Conservation (phyloP, 148 eudicot species). For the Vaccinium vitisidaea region DNA sequence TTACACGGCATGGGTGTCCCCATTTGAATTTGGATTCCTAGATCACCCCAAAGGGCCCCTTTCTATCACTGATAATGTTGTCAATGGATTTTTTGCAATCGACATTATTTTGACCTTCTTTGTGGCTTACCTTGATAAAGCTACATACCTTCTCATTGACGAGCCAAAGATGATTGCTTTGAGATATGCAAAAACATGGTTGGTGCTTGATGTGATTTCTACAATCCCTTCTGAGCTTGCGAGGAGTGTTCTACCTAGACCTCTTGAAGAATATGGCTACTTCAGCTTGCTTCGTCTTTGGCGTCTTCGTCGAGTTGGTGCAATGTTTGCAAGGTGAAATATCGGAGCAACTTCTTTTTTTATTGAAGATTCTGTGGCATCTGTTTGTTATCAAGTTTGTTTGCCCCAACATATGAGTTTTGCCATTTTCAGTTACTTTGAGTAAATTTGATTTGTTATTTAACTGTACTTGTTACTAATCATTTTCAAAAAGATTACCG, state of each 20-base stretch:
- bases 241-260: constrained; percentile 35
- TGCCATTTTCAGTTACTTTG: not conserved
- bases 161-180: constrained; percentile 50
- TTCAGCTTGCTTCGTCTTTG: constrained; percentile 82
- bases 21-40: constrained; percentile 22
- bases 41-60: not conserved
- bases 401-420: not conserved
- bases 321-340: constrained; percentile 68
- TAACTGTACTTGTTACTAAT: not conserved
- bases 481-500: not conserved
- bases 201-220: constrained; percentile 62
- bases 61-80: constrained; percentile 5
- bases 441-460: not conserved
- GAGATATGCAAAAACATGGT: constrained; percentile 55
- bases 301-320: constrained; percentile 85
- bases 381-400: not conserved
- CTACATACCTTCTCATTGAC: constrained; percentile 62
- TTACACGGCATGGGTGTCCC: constrained; percentile 25
- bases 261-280: constrained; percentile 46
- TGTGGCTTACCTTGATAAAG: constrained; percentile 67
- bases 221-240: constrained; percentile 67
- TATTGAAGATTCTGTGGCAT: not conserved
- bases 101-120: constrained; percentile 39
- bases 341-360: not conserved
- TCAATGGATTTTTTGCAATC: constrained; percentile 19